Base-by-base conservation (phyloP, 1,139 yeast species). In the Lodderomyces parapsilosis region DNA sequence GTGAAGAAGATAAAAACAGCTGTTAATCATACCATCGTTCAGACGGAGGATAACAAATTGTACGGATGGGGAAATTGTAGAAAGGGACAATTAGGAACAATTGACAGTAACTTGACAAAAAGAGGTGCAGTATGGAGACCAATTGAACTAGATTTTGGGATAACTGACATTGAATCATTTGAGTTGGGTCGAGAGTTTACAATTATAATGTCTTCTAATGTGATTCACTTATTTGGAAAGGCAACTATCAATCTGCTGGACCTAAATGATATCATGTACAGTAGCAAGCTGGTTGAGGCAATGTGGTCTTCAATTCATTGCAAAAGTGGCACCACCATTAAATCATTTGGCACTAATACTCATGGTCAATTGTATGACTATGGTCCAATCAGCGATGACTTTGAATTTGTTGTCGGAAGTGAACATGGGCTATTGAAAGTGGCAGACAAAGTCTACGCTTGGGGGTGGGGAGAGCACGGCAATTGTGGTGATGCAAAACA, bases 381-480 rank as follows among this genome's bases (percentile, higher is more conserved):
- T 23, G 40, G 40, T 2, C 23, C 22, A 4, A 24, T 27, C 8
- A 8, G n/a, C 5, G 28, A 20, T 6, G 23, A 28, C 24, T 36
- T 50, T 0, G 41, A 34, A 3, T 40, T 56, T 7, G 47, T 40
- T 6, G 38, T 79, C 2, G 99, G 99, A 1, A 88, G 96, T 56
- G 99, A 93, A 57, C 99, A 93, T 60, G 95, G 94, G 0, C 56
- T 88, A 18, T 50, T 33, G 15, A 72, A 1, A 40, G 57, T 51
- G 0, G 48, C 56, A 1, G 59, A 66, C 38, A 47, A 51, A 5
- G 81, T 87, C 0, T 68, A 58, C 43, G 77, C 91, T 2, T 93
- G 98, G 98, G 99, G 99, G 0, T 93, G 99, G 99, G 97, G 97
- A 20, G 99, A 93, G 58, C 99, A 93, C 59, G 98, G 99, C 0